Base-by-base conservation (phyloP, 805 yeast genomes). In the Suhomyces sp. region DNA sequence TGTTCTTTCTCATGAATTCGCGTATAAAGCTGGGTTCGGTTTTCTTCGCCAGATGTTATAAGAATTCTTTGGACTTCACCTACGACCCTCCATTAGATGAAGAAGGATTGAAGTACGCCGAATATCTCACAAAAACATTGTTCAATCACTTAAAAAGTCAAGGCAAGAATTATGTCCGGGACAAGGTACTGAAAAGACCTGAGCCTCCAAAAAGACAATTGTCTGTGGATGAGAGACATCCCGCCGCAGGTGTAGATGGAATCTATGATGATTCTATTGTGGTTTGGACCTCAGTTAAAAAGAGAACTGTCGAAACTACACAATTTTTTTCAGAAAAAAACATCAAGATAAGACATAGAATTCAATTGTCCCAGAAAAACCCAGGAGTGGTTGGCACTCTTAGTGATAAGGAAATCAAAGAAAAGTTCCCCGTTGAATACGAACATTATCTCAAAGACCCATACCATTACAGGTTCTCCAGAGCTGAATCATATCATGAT, bases 401-500 rank as follows among this genome's bases (percentile, higher is more conserved):
- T 65, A 54, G 77, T 0, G 76, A 71, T 20, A 77, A 68, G 11
- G 82, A 85, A 55, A 72, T 91, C 38, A 58, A 70, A 46, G 54
- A 56, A 24, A 66, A 68, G 43, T 87, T 67, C 53, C 93, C 95
- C 0, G 72, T 69, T 2, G 96, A 90, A 46, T 84, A 73, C 54
- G 72, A 67, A 42, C 79, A 74, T 48, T 84, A 79, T 53, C 37
- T 62, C 38, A 61, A 69, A 40, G 97, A 91, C 56, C 96, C 96
- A 2, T 93, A 93, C 54, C 97, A 93, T 60, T 91, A 83, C 55
- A 71, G 98, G 40, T 93, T 77, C 55, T 86, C 96, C 2, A 72
- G 98, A 32, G 88, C 95, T 0, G 99, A 93, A 63, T 85, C 95
- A 33, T 93, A 88, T 55, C 98, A 93, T 60, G 99, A 93, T 60